A percentile compares a stretch with the other conserved stretches of the same genome.
Evolutionary conservation across 305 asterid genomes (phyloP).

Genomic region (Euphrasia arctica): DNA sequence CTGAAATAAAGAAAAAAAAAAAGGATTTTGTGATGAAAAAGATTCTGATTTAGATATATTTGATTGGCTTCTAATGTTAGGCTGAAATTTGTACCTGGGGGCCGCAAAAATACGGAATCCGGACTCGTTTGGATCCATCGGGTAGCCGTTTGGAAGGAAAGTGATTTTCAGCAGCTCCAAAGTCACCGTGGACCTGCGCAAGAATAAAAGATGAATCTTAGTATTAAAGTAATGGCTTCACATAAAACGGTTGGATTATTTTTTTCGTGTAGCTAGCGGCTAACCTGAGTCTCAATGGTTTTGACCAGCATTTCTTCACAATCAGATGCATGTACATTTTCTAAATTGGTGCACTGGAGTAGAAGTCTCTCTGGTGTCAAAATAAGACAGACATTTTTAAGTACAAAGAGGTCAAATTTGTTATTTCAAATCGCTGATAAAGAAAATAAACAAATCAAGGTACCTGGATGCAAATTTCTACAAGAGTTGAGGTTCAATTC

Average conservation of each 20-base stretch:
- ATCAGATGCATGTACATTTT: slow-evolving; percentile 73
- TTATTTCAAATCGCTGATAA: background rate
- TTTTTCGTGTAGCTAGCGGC: background rate
- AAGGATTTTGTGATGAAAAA: background rate
- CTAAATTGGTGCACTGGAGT: slow-evolving; percentile 78
- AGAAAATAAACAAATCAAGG: no score
- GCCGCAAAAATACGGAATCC: slow-evolving; percentile 50
- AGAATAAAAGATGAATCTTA: background rate
- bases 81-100: slow-evolving; percentile 49
- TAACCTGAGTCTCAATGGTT: slow-evolving; percentile 81
- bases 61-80: background rate
- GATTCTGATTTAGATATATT: background rate
- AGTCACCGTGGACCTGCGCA: slow-evolving; percentile 46
- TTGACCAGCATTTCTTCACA: slow-evolving; percentile 61
- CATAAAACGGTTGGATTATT: background rate
- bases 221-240: background rate
- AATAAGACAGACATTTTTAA: background rate
- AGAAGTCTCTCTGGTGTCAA: slow-evolving; percentile 64
- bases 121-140: slow-evolving; percentile 91
- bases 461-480: slow-evolving; percentile 83
- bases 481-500: slow-evolving; percentile 91
- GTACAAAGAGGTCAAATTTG: background rate
- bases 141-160: slow-evolving; percentile 68
- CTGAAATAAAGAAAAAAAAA: slow-evolving; percentile 34
- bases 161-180: slow-evolving; percentile 33